Evolutionary conservation across 371 early-diverging fungal genomes (phyloP), one percentile per base, ranked within the genome.

Genomic region (Haplosporangium sp.): DNA sequence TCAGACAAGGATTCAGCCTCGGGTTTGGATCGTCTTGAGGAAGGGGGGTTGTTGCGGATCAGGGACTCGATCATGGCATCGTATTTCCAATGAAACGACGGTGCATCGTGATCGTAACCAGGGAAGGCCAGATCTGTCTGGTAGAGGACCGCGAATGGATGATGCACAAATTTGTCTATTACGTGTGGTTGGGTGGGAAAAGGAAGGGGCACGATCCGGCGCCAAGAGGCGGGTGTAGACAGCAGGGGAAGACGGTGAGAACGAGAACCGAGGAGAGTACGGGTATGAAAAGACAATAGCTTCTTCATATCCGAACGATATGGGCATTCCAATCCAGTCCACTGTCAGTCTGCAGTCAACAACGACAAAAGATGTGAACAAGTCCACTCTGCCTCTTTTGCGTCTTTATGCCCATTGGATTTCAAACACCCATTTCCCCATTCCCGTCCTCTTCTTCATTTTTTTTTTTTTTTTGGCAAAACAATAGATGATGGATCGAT

Each of bases 21-120:
- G 8, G 43, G 40, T 38, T 61, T 65, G 41, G 81, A 79, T 52
- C 80, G 64, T 38, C 72, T 67, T 36, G 68, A 71, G 4, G 79
- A 60, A 16, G 79, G 79, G 45, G 79, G 79, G 18, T 77, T 77
- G 65, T 77, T 77, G 43, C 72, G 62, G 69, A 82, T 68, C 48
- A 70, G 45, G 46, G 70, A 64, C 41, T 82, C 82, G 55, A 82
- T 66, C 53, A 74, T 58, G 37, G 82, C 57, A 18, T 82, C 82
- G 46, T 82, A 80, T 64, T 79, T 69, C 72, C 79, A 82, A 55
- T 82, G 82, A 48, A 82, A 82, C n/a, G 74, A 51, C 9, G 82
- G 71, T 1, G 72, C 70, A 23, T 80, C 75, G 23, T 62, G 75
- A 21, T 59, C 71, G 11, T 79, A 82, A 9, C 82, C 82, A n/a